These are phyloP conservation scores for Crotalaria pallida DNA, from an alignment of 306 rosid genomes.

Conservation along the genomic window DNA sequence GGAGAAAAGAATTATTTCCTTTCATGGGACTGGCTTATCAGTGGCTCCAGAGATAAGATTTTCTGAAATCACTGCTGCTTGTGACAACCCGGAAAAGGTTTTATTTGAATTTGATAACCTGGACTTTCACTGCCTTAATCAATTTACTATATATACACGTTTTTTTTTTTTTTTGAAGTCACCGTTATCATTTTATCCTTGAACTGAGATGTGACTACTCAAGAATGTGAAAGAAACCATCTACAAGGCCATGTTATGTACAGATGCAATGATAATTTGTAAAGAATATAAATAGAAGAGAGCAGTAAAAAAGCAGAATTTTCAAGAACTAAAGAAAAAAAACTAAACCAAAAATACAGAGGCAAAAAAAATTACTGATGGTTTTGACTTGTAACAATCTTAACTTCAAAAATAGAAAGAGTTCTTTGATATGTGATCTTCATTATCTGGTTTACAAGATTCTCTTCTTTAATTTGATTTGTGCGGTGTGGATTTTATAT, in stretches of 20 bases:
- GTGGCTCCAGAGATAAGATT: constrained; percentile 66
- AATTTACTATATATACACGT: constrained; percentile 6
- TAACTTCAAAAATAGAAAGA: constrained; percentile 4
- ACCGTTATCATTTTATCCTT: not conserved
- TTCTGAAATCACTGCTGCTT: constrained; percentile 39
- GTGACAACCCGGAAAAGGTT: constrained; percentile 63
- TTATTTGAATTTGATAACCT: constrained; percentile 27
- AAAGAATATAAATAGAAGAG: no score
- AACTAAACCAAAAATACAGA: no score
- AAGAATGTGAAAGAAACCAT: constrained; percentile 8
- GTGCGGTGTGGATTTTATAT: constrained; percentile 21
- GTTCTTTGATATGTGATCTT: not conserved
- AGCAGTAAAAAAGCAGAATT: no score
- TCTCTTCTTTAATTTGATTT: constrained; percentile 17
- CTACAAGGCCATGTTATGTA: not conserved
- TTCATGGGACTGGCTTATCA: constrained; percentile 74
- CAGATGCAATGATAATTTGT: not conserved
- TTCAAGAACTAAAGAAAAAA: no score
- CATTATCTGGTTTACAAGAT: not conserved
- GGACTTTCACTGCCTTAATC: constrained; percentile 5
- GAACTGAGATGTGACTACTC: constrained; percentile 5
- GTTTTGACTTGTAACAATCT: not conserved
- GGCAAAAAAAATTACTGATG: no score
- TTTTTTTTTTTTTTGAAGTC: not conserved
- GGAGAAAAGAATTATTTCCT: constrained; percentile 80